These are phyloP conservation scores for Kregervanrija delftensis DNA, from an alignment of 805 yeast genomes.

Conservation along the genomic window DNA sequence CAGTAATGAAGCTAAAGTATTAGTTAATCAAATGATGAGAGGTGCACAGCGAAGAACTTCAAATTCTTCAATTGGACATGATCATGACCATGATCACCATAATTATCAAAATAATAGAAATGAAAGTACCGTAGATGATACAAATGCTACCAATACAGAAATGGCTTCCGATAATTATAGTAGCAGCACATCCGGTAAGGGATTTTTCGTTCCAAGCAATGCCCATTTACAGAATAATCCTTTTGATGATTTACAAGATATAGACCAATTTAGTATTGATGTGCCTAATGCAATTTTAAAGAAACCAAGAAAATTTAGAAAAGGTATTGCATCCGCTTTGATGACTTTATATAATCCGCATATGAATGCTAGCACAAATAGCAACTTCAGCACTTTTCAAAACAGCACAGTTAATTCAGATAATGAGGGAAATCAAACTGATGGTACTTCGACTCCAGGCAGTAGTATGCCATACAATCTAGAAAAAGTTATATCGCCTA, in stretches of 20 bases:
- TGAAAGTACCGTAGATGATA: not conserved
- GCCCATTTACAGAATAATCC: conserved; percentile 9
- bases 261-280: conserved; percentile 31
- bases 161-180: conserved; percentile 22
- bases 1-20: conserved; percentile 46
- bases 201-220: conserved; percentile 5
- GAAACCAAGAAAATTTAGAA: conserved; percentile 57
- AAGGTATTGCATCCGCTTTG: conserved; percentile 80
- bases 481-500: too few species aligned
- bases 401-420: not conserved
- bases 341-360: conserved; percentile 55
- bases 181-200: not conserved
- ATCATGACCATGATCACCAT: too few species aligned
- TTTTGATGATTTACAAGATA: conserved; percentile 18
- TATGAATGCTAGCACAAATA: conserved; percentile 21
- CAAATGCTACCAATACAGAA: conserved; percentile 14
- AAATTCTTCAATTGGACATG: too few species aligned
- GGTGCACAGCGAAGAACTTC: not conserved
- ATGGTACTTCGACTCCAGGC: not conserved
- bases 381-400: not conserved
- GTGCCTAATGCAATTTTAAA: conserved; percentile 39
- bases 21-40: conserved; percentile 29
- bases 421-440: not conserved
- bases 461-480: too few species aligned
- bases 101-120: not conserved